Evolutionary conservation across 2,329 filamentous ascomycete genomes (phyloP), one percentile per base, ranked within the genome.

Genomic region (Trichoderma citrinoviride): DNA sequence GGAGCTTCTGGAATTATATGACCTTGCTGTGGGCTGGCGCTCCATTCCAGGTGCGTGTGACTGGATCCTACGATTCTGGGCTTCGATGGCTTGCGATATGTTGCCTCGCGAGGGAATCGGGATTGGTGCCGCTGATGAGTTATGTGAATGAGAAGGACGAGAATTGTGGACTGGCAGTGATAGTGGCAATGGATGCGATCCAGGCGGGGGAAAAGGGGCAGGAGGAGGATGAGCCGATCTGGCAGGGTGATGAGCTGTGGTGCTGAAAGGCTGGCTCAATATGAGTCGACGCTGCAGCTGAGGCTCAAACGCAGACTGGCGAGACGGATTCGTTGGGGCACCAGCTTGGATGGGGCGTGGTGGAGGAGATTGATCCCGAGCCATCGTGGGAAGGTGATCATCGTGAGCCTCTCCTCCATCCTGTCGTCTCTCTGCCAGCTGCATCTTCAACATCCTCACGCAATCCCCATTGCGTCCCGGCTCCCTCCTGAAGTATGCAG

Each of bases 401-500:
- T 25, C 47, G 14, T 40, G 10, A 19, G n/a, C 52, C 21, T n/a
- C 19, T 17, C 47, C 43, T 29, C 4, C 47, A 33, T 37, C 15
- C 19, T 25, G 23, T 54, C n/a, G 37, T 14, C 23, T 63, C 12
- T 40, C 40, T 19, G 27, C 68, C 25, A 71, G 65, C 43, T 66
- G 61, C 17, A 73, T 71, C 6, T 69, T 53, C 33, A 73, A 67
- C 68, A 77, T 72, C 29, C 63, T 68, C 60, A 74, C 47, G 46
- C 71, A 70, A 62, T 77, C 70, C 7, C 74, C 74, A 1, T 72
- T 72, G 1, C 68, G 66, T 23, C 71, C 73, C 1, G 80, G 81
- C 3, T 72, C 72, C 8, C 78, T 74, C 68, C 78, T 80, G 69
- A 81, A 84, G 70, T 82, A 84, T 12, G 77, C 78, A 1, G 76